phyloP scores from a whole-genome alignment of 1,139 yeast genomes.

The Diutina mesorugosa region DNA sequence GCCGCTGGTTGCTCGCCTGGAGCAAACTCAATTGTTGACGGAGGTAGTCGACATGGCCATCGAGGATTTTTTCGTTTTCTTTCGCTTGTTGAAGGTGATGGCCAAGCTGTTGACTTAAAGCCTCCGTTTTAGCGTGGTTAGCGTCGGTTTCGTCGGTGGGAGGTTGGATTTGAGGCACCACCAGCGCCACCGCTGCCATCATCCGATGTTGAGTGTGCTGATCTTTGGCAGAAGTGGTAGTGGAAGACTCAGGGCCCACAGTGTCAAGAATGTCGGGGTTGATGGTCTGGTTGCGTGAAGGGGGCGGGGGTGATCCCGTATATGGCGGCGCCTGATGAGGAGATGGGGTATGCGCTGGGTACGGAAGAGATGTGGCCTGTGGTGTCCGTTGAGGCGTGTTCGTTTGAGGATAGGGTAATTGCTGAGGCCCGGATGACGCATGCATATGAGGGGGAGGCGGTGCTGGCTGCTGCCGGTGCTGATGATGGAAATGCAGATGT shows the following conservation, averaged over 20 bases:
- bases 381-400: not conserved
- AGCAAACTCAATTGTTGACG: slow-evolving; percentile 17
- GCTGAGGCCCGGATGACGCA: not conserved
- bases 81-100: slow-evolving; percentile 27
- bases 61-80: slow-evolving; percentile 22
- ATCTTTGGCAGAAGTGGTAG: not conserved
- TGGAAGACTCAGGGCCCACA: not conserved
- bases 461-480: not conserved
- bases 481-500: not conserved
- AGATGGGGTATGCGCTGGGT: not conserved
- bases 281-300: not conserved
- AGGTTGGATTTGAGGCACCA: not conserved
- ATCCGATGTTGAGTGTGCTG: not conserved
- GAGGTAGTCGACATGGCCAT: slow-evolving; percentile 21
- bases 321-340: not conserved
- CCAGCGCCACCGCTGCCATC: not conserved
- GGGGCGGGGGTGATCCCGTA: not conserved
- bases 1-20: slow-evolving; percentile 13
- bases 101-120: slow-evolving; percentile 19
- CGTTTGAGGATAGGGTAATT: not conserved
- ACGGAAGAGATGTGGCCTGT: not conserved
- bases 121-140: not conserved
- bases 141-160: not conserved
- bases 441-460: not conserved
- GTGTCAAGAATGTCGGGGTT: not conserved